Conservation (phyloP, 1,284 basidiomycete genomes). For the Pseudozyma tsukubaensis region DNA sequence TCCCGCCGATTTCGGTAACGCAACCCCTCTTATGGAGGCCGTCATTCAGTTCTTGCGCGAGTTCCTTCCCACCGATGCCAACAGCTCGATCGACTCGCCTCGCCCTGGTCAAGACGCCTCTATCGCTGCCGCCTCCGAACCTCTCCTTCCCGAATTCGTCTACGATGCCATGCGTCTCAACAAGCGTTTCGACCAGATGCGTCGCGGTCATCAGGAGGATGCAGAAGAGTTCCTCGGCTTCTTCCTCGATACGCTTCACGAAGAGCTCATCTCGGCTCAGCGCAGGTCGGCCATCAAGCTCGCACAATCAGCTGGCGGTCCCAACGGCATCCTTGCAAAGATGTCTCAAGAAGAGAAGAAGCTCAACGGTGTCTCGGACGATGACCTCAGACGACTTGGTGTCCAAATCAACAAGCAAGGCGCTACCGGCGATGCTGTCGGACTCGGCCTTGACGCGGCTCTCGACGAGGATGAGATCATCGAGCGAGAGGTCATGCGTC, state of each 20-base stretch:
- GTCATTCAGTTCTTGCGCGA: slow-evolving; percentile 83
- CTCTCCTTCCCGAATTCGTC: slow-evolving; percentile 88
- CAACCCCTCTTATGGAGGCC: slow-evolving; percentile 85
- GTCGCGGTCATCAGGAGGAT: slow-evolving; percentile 95
- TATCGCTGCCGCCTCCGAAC: slow-evolving; percentile 64
- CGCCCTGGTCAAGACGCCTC: slow-evolving; percentile 16
- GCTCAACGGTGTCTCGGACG: slow-evolving; percentile 46
- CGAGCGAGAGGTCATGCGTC: slow-evolving; percentile 70
- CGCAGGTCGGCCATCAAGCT: slow-evolving; percentile 67
- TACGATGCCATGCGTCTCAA: slow-evolving; percentile 96
- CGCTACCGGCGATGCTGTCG: slow-evolving; percentile 14
- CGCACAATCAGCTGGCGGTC: slow-evolving; percentile 63
- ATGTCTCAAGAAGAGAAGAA: slow-evolving; percentile 47
- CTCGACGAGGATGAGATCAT: slow-evolving; percentile 71
- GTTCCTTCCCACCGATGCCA: slow-evolving; percentile 71
- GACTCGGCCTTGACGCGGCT: slow-evolving; percentile 18
- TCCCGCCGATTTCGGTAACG: slow-evolving; percentile 71
- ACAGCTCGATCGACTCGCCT: slow-evolving; percentile 26
- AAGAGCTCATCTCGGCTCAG: slow-evolving; percentile 82
- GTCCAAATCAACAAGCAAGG: slow-evolving; percentile 29
- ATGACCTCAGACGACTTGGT: slow-evolving; percentile 36
- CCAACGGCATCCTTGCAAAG: slow-evolving; percentile 35
- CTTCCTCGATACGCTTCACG: slow-evolving; percentile 93
- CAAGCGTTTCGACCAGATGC: slow-evolving; percentile 91
- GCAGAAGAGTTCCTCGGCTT: slow-evolving; percentile 99